Percentiles rank a stretch among this genome's conserved stretches.
Evolutionary conservation across 78 protist species (phyloP).

Genomic region (Planoprotostelium fungivorum): DNA sequence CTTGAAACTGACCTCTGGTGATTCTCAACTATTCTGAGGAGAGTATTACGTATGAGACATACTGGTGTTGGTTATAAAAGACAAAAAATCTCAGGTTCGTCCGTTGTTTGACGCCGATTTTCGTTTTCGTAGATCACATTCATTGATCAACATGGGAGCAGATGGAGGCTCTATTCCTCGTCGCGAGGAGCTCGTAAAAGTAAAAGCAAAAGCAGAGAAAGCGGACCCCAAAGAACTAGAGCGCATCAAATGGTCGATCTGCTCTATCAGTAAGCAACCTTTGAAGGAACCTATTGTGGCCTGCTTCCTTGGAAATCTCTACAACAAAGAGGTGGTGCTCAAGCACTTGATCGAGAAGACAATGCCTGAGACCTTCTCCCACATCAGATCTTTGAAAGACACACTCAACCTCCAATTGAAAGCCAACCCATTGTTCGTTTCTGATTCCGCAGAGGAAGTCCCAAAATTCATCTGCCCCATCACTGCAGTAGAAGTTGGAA

Average conservation of each 20-base stretch:
- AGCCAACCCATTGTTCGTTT: neutral
- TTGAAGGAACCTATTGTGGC: neutral
- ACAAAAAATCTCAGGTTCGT: no score
- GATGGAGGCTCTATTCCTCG: neutral
- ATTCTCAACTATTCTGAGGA: no score
- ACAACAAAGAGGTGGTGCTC: neutral
- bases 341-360: neutral
- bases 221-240: neutral
- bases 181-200: neutral
- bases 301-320: neutral
- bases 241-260: neutral
- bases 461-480: neutral
- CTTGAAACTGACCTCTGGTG: no score
- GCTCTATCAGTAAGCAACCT: neutral
- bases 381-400: neutral
- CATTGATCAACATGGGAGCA: no score
- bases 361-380: neutral
- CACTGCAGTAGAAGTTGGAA: neutral
- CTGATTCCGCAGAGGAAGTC: neutral
- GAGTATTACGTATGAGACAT: no score
- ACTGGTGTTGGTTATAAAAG: no score
- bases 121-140: no score
- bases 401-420: neutral
- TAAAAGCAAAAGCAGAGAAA: neutral
- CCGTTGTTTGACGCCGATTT: no score